Conservation (phyloP, 2,329 filamentous ascomycete genomes). For the Colletotrichum sp. region DNA sequence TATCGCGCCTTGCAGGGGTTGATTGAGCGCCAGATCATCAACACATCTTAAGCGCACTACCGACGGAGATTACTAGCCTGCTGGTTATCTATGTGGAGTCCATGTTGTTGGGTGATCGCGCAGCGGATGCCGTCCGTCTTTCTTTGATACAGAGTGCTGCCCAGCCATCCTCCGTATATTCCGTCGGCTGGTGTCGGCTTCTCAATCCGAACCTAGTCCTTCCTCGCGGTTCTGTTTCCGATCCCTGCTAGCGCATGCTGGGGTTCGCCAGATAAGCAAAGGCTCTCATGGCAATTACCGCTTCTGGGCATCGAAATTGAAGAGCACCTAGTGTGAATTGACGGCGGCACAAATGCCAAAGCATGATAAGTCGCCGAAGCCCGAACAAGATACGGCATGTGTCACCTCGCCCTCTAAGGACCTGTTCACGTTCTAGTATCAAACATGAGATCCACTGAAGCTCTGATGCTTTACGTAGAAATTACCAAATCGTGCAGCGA, state of each 20-base stretch:
- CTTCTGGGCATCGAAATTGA: not conserved
- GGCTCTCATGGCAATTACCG: not conserved
- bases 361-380: not conserved
- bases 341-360: not conserved
- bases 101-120: not conserved
- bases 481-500: not conserved
- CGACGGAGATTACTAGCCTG: not conserved
- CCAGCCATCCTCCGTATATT: not conserved
- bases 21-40: not conserved
- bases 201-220: not conserved
- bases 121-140: not conserved
- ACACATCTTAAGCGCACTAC: not conserved
- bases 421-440: not conserved
- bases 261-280: not conserved
- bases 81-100: not conserved
- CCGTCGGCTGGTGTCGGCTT: not conserved
- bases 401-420: not conserved
- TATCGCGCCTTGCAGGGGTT: not conserved
- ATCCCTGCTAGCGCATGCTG: not conserved
- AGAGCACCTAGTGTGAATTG: not conserved
- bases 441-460: not conserved
- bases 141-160: not conserved
- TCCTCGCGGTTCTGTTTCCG: not conserved
- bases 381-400: not conserved
- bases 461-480: not conserved